These are phyloP conservation scores for Spergularia marina DNA, from an alignment of 148 eudicot species.

Conservation along the genomic window DNA sequence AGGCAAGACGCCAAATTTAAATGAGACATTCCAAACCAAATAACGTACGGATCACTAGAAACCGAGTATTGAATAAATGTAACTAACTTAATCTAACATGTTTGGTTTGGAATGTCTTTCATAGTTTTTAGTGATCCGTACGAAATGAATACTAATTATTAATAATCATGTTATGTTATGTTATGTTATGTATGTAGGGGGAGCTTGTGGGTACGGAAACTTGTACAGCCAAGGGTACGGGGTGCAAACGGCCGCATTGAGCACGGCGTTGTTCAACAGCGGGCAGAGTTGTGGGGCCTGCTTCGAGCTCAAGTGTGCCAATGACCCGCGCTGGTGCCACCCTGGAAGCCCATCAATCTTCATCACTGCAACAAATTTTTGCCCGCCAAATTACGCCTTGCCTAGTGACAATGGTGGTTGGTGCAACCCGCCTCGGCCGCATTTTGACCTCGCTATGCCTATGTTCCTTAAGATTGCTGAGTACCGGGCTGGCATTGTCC, in stretches of 20 bases:
- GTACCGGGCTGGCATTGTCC: slow-evolving; percentile 90
- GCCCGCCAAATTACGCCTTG: slow-evolving; percentile 75
- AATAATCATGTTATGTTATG: too few species aligned
- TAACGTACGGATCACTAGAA: neutral
- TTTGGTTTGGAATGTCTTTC: too few species aligned
- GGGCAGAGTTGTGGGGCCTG: slow-evolving; percentile 87
- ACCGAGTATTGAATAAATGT: neutral
- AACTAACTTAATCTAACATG: too few species aligned
- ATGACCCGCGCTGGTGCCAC: slow-evolving; percentile 76
- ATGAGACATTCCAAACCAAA: neutral
- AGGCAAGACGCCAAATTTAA: too few species aligned
- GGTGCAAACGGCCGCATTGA: slow-evolving; percentile 73
- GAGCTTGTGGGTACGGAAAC: slow-evolving; percentile 84
- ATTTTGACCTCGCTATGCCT: slow-evolving; percentile 93
- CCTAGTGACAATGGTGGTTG: slow-evolving; percentile 87
- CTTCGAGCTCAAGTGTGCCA: slow-evolving; percentile 68
- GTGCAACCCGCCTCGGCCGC: slow-evolving; percentile 91
- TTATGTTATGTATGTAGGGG: slow-evolving; percentile 36
- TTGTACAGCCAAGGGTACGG: slow-evolving; percentile 84
- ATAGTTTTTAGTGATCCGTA: too few species aligned
- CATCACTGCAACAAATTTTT: slow-evolving; percentile 80
- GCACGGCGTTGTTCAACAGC: slow-evolving; percentile 80
- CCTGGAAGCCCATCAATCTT: slow-evolving; percentile 79
- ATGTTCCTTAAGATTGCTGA: slow-evolving; percentile 87
- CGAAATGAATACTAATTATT: neutral